Percentiles rank a stretch among this genome's conserved stretches.
phyloP scores from a whole-genome alignment of 768 basidiomycete genomes.

The Termitomyces sp. region DNA sequence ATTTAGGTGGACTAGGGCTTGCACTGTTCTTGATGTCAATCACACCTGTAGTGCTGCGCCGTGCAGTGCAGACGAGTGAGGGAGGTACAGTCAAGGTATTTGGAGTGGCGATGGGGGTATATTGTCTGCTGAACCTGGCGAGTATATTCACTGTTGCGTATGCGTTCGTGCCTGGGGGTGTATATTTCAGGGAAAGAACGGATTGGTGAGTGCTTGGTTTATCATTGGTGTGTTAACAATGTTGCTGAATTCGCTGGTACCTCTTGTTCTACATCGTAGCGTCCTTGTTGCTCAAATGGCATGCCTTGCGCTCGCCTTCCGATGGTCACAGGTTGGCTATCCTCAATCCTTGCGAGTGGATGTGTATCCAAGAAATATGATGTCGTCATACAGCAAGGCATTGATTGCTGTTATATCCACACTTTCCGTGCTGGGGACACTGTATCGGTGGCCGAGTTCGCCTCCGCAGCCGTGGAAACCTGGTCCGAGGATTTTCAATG shows the following conservation, averaged over 20 bases:
- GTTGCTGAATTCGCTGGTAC: neutral
- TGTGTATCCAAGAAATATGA: neutral
- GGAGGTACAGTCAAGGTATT: slow-evolving; percentile 43
- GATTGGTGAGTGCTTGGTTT: slow-evolving; percentile 47
- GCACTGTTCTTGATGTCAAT: slow-evolving; percentile 63
- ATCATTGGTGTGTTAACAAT: neutral
- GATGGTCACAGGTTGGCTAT: slow-evolving; percentile 21
- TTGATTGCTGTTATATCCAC: slow-evolving; percentile 35
- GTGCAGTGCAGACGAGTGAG: slow-evolving; percentile 35
- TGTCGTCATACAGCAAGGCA: slow-evolving; percentile 22
- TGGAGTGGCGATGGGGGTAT: slow-evolving; percentile 53
- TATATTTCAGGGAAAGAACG: slow-evolving; percentile 71
- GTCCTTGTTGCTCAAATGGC: slow-evolving; percentile 50
- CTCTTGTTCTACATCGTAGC: slow-evolving; percentile 23
- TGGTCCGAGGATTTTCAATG: slow-evolving; percentile 63
- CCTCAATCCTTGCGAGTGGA: neutral
- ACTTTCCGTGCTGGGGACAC: slow-evolving; percentile 45
- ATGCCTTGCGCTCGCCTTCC: slow-evolving; percentile 44
- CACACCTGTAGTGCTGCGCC: slow-evolving; percentile 47
- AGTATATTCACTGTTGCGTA: slow-evolving; percentile 86
- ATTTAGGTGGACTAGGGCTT: slow-evolving; percentile 56
- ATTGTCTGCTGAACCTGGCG: slow-evolving; percentile 58
- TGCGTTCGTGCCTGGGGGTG: slow-evolving; percentile 83
- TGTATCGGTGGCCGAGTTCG: slow-evolving; percentile 46
- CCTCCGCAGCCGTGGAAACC: slow-evolving; percentile 55